phyloP scores from a whole-genome alignment of 441 rosid species.

The Codiaeum variegatum region DNA sequence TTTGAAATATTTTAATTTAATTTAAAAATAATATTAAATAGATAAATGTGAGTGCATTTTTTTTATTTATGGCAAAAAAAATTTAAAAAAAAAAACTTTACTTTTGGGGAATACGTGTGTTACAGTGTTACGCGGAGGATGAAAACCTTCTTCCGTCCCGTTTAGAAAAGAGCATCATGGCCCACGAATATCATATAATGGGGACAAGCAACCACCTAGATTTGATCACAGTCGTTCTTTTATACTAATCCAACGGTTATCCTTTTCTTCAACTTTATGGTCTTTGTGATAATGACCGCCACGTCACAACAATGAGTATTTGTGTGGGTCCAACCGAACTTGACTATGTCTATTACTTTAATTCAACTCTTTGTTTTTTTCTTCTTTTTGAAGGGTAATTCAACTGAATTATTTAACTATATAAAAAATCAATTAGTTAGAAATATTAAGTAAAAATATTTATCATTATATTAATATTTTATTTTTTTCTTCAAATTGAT shows the following conservation, averaged over 20 bases:
- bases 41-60: too few species aligned
- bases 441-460: too few species aligned
- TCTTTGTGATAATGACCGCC: not conserved
- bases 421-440: too few species aligned
- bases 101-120: not conserved
- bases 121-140: not conserved
- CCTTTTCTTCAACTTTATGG: not conserved
- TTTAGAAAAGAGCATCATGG: not conserved
- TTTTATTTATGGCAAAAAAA: too few species aligned
- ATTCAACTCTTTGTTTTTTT: not conserved
- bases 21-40: too few species aligned
- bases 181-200: not conserved
- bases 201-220: not conserved
- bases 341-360: too few species aligned
- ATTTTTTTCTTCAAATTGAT: too few species aligned
- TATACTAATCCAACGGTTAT: not conserved
- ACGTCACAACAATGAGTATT: not conserved
- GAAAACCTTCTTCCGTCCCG: not conserved
- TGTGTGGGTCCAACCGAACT: not conserved
- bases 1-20: too few species aligned
- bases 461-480: too few species aligned
- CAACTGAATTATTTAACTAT: too few species aligned
- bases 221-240: not conserved
- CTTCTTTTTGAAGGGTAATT: too few species aligned
- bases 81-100: not conserved